These are phyloP conservation scores for Penicillium crystallinum DNA, from an alignment of 495 filamentous ascomycete species.

Conservation along the genomic window DNA sequence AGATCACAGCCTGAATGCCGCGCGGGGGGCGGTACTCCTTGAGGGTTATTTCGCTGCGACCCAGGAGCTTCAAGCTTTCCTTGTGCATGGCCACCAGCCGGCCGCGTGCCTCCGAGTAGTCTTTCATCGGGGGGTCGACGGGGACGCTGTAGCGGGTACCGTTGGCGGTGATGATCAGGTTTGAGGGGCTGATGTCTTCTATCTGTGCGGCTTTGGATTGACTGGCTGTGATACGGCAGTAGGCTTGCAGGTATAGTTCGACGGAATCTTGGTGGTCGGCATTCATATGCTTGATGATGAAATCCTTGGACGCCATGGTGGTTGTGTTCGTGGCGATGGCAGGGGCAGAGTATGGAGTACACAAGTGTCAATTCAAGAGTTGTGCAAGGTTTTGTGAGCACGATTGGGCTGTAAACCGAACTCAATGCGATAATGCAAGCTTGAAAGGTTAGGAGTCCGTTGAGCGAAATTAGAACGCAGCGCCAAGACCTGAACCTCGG, in stretches of 20 bases:
- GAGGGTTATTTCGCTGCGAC: slow-evolving; percentile 51
- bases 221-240: slow-evolving; percentile 42
- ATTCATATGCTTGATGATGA: slow-evolving; percentile 79
- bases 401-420: neutral
- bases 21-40: slow-evolving; percentile 50
- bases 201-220: slow-evolving; percentile 49
- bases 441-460: neutral
- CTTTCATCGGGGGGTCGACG: slow-evolving; percentile 57
- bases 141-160: slow-evolving; percentile 52
- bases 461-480: slow-evolving; percentile 1
- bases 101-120: slow-evolving; percentile 54
- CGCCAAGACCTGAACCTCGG: slow-evolving; percentile 22
- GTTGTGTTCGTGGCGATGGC: neutral
- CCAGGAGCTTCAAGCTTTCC: slow-evolving; percentile 49
- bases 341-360: neutral
- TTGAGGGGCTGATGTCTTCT: slow-evolving; percentile 52
- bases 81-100: slow-evolving; percentile 66
- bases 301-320: slow-evolving; percentile 43
- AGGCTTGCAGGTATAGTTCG: slow-evolving; percentile 60
- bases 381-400: neutral
- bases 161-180: slow-evolving; percentile 48
- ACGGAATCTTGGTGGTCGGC: slow-evolving; percentile 65
- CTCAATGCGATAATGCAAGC: neutral
- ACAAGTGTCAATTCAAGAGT: neutral
- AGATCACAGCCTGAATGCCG: slow-evolving; percentile 33